phyloP scores from a whole-genome alignment of 2,329 filamentous ascomycete genomes.

The Aspergillus versicolor region DNA sequence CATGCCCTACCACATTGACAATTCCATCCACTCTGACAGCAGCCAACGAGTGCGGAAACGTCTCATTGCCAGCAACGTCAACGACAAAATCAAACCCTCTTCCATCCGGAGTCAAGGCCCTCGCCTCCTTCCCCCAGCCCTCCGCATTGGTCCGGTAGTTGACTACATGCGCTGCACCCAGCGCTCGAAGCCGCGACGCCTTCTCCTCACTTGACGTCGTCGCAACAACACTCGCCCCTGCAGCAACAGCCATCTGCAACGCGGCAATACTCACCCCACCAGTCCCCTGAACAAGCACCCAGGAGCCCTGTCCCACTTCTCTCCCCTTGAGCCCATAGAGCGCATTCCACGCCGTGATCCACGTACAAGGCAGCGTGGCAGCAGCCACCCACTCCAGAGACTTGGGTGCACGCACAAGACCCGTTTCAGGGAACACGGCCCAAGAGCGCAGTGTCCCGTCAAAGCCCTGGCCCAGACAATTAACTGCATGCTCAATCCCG shows the following conservation, averaged over 20 bases:
- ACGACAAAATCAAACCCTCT: conserved; percentile 2
- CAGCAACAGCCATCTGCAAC: conserved; percentile 41
- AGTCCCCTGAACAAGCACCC: conserved; percentile 54
- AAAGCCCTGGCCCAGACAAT: not conserved
- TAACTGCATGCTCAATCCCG: not conserved
- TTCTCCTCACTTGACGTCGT: conserved; percentile 55
- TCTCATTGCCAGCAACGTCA: conserved; percentile 5
- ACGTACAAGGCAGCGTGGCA: conserved; percentile 7
- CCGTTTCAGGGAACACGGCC: conserved; percentile 1
- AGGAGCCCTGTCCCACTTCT: conserved; percentile 41
- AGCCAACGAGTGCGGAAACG: conserved; percentile 1
- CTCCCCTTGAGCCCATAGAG: conserved; percentile 12
- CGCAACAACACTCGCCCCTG: conserved; percentile 57
- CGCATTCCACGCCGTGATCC: conserved; percentile 9
- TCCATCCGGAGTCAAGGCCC: conserved; percentile 25
- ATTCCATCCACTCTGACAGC: conserved; percentile 1
- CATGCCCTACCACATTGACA: not conserved
- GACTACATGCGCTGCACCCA: conserved; percentile 57
- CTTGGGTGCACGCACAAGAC: not conserved
- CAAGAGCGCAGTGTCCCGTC: conserved; percentile 6
- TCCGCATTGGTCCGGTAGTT: conserved; percentile 51
- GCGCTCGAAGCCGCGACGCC: conserved; percentile 48
- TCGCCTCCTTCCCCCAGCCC: conserved; percentile 16
- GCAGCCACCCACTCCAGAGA: conserved; percentile 3
- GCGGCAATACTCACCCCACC: conserved; percentile 53